A percentile compares a stretch with the other conserved stretches of the same genome.
Evolutionary conservation across 148 eudicot species (phyloP).

Genomic region (Drosera capensis): DNA sequence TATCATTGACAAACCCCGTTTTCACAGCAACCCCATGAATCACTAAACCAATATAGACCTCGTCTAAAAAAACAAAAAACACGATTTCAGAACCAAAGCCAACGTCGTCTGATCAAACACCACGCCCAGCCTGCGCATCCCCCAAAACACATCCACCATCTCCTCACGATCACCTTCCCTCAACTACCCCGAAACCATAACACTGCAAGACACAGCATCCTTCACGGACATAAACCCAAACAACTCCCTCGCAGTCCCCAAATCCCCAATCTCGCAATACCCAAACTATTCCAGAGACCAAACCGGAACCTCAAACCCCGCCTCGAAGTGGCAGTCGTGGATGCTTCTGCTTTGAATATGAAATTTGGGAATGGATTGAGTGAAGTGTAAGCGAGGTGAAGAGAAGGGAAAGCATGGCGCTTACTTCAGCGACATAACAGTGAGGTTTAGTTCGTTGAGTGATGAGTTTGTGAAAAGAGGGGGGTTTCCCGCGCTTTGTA

Average conservation of each 20-base stretch:
- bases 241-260: constrained; percentile 24
- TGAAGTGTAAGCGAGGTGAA: too few species aligned
- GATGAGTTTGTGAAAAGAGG: too few species aligned
- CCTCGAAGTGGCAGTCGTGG: too few species aligned
- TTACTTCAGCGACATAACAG: too few species aligned
- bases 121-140: constrained; percentile 30
- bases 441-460: too few species aligned
- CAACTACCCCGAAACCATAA: constrained; percentile 65
- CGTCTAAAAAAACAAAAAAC: constrained; percentile 46
- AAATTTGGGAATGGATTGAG: too few species aligned
- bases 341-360: too few species aligned
- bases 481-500: too few species aligned
- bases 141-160: constrained; percentile 35
- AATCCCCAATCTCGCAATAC: constrained; percentile 30
- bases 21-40: constrained; percentile 60
- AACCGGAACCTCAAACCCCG: constrained; percentile 66
- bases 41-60: constrained; percentile 33
- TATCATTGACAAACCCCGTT: constrained; percentile 46
- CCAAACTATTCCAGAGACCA: constrained; percentile 71
- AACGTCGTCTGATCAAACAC: constrained; percentile 52
- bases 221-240: constrained; percentile 54
- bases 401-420: too few species aligned
- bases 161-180: constrained; percentile 32
- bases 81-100: constrained; percentile 56
- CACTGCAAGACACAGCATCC: constrained; percentile 84